Percentiles rank a stretch among this genome's conserved stretches.
Conservation (phyloP, 179 eudicot genomes). For the Pouteria campechiana region DNA sequence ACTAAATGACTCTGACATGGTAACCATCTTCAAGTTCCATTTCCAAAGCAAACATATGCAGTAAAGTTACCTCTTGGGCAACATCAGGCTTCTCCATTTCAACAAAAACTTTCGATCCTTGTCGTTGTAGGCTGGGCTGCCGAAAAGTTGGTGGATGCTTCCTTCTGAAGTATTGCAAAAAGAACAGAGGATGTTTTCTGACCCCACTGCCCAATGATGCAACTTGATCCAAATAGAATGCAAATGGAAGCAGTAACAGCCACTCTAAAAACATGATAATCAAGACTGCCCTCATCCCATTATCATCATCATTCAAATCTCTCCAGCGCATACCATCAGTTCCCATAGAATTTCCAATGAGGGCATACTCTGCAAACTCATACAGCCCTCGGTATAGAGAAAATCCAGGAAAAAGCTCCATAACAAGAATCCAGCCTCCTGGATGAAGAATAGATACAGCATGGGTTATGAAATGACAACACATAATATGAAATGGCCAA, state of each 20-base stretch:
- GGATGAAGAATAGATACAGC: constrained; percentile 4
- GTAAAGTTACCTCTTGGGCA: constrained; percentile 55
- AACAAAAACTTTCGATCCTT: constrained; percentile 50
- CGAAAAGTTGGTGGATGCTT: constrained; percentile 22
- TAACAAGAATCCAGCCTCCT: constrained; percentile 74
- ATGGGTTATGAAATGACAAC: too few relatives aligned
- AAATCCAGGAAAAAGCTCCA: constrained; percentile 91
- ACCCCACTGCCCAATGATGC: constrained; percentile 58
- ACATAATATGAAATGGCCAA: constrained; percentile 1
- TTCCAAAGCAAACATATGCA: background rate
- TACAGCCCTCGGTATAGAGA: constrained; percentile 68
- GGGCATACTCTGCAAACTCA: constrained; percentile 62
- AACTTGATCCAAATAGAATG: constrained; percentile 60
- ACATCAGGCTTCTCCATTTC: constrained; percentile 85
- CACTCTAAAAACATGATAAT: constrained; percentile 77
- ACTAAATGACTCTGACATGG: too few relatives aligned
- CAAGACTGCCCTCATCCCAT: constrained; percentile 68
- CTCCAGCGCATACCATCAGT: constrained; percentile 65
- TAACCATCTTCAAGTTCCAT: too few relatives aligned
- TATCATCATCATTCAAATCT: constrained; percentile 40
- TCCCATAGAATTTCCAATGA: constrained; percentile 36
- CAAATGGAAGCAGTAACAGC: constrained; percentile 53
- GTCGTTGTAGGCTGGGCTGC: constrained; percentile 44
- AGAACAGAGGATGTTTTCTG: constrained; percentile 35
- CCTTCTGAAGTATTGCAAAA: constrained; percentile 30